Evolutionary conservation across 306 rosid genomes (phyloP).

Genomic region (Trichosanthes cucumerina): DNA sequence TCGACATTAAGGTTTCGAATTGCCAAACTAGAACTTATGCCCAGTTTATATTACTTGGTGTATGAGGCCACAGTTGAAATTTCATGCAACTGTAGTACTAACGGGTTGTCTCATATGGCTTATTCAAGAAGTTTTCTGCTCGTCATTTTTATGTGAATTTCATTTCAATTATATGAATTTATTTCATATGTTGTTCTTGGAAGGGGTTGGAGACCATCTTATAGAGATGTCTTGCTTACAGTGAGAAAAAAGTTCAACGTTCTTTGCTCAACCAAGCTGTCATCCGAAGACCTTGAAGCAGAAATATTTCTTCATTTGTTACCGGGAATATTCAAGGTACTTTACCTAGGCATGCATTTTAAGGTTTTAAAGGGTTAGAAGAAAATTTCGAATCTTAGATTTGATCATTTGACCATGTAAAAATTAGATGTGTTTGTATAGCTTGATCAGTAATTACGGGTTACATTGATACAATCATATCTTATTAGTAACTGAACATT

Average conservation of each 20-base stretch:
- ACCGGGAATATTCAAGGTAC: slow-evolving; percentile 48
- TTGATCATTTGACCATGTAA: neutral
- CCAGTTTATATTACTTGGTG: neutral
- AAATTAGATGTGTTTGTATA: neutral
- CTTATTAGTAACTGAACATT: neutral
- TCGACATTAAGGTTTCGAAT: slow-evolving; percentile 57
- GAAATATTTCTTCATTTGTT: slow-evolving; percentile 88
- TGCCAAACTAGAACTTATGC: neutral
- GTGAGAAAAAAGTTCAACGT: slow-evolving; percentile 53
- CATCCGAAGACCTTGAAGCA: slow-evolving; percentile 79
- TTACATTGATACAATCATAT: neutral
- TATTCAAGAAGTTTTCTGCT: neutral
- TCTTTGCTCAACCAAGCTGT: slow-evolving; percentile 63
- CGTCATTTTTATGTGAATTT: neutral
- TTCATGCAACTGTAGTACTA: neutral
- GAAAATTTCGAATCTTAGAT: neutral
- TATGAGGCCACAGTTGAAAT: neutral
- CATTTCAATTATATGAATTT: slow-evolving; percentile 5
- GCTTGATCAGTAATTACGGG: neutral
- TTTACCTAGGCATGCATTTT: neutral
- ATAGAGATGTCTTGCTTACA: slow-evolving; percentile 75
- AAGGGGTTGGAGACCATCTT: slow-evolving; percentile 98
- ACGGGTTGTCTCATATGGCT: neutral
- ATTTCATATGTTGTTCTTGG: slow-evolving; percentile 13
- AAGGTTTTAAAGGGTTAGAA: neutral